These are phyloP conservation scores for Piper betle DNA, from an alignment of 164 flowering plant genomes.

Conservation along the genomic window DNA sequence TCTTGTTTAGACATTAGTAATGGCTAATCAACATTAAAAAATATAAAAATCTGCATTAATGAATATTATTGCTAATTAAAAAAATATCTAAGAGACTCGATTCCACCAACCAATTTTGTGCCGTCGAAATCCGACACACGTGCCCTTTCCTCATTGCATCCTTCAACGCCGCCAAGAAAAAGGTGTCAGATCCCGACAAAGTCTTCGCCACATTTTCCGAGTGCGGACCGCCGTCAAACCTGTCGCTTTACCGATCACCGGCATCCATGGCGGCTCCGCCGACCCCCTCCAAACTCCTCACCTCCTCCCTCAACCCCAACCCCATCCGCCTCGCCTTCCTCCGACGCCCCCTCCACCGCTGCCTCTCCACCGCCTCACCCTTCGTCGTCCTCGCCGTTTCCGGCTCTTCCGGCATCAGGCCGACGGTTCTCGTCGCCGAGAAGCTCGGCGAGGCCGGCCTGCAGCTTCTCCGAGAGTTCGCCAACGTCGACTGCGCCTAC, in stretches of 20 bases:
- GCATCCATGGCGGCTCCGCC: constrained; percentile 24
- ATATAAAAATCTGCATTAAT: too few species aligned
- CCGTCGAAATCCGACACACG: too few species aligned
- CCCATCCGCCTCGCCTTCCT: not conserved
- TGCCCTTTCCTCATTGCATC: too few species aligned
- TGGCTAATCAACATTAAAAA: too few species aligned
- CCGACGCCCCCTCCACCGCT: constrained; percentile 3
- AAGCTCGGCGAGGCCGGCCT: constrained; percentile 75
- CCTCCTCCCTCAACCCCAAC: constrained; percentile 6
- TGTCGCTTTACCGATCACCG: not conserved
- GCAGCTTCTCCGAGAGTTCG: constrained; percentile 44
- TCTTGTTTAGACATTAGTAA: too few species aligned
- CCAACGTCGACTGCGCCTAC: constrained; percentile 78
- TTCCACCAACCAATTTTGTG: too few species aligned
- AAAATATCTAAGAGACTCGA: too few species aligned
- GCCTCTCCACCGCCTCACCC: constrained; percentile 11
- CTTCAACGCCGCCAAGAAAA: too few species aligned
- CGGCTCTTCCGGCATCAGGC: constrained; percentile 9
- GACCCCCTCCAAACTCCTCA: constrained; percentile 13
- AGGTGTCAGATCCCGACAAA: too few species aligned
- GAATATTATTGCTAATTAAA: too few species aligned
- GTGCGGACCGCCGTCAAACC: too few species aligned
- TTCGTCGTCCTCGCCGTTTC: constrained; percentile 18
- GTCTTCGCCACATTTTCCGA: too few species aligned
- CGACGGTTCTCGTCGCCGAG: constrained; percentile 75